Evolutionary conservation across 768 basidiomycete genomes (phyloP), one percentile per base, ranked within the genome.

Genomic region (Sarcodon aspratus): DNA sequence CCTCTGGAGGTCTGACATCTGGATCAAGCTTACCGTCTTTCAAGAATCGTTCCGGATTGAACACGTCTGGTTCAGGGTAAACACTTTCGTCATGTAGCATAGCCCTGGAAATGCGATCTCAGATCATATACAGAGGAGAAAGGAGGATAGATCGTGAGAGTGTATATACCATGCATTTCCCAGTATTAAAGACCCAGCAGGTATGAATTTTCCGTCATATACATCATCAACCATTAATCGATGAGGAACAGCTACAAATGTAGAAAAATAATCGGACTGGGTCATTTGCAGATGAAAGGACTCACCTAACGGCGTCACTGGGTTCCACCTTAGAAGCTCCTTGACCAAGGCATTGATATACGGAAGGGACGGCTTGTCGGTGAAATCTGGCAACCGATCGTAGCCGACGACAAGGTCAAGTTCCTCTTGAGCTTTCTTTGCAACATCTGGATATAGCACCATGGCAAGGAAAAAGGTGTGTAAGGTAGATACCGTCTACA

Each of bases 161-260:
- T 5, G 21, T 27, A 27, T 5, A 27, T 38, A 67, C 82, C 80
- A 83, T 45, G 80, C 74, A 57, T 85, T 85, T 10, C 70, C 74
- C 52, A 83, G 78, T 18, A 82, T 59, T 54, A 81, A 58, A 3
- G 81, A 72, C 9, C 82, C 82, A 57, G 79, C 76, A 33, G 80
- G 80, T 45, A 85, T 75, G 48, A 70, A 67, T 67, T 71, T 70
- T 9, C 72, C 76, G 43, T 72, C 62, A 57, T 83, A 85, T 35
- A 78, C 61, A 55, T 85, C 80, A 53, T 84, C 78, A 58, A 82
- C 74, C 67, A 72, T 79, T 55, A 80, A 53, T 43, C 79, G 69
- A 50, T 84, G 82, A 0, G 82, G 82, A 36, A 85, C 69, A 48
- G 70, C 82, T 82, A 36, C 27, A 12, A 15, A 12, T 27, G 21